phyloP scores from a whole-genome alignment of 2,329 filamentous ascomycete genomes.

The Cephalotrichum gorgonifer region DNA sequence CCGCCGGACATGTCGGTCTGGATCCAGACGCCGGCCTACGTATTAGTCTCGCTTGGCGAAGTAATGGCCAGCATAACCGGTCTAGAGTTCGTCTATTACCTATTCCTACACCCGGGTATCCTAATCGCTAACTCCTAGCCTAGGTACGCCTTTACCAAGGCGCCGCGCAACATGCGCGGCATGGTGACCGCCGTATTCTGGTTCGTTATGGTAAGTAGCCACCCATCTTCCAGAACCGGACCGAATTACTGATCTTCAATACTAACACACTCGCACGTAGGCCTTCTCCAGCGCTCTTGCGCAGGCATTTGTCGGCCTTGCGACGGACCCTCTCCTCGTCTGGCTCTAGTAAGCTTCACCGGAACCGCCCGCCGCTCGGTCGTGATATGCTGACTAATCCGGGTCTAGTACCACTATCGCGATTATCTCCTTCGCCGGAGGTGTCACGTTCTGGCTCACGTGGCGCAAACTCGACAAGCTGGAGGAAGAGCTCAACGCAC shows the following conservation, averaged over 20 bases:
- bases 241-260: too few relatives aligned
- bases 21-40: constrained; percentile 40
- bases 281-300: constrained; percentile 59
- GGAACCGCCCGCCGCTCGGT: too few relatives aligned
- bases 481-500: constrained; percentile 58
- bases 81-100: too few relatives aligned
- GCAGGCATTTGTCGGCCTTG: constrained; percentile 38
- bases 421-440: constrained; percentile 51
- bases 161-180: constrained; percentile 66
- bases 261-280: too few relatives aligned
- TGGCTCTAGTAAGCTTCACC: too few relatives aligned
- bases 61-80: constrained; percentile 42
- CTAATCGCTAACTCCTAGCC: too few relatives aligned
- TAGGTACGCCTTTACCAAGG: constrained; percentile 71
- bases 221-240: too few relatives aligned
- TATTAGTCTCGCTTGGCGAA: constrained; percentile 37
- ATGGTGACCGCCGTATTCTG: constrained; percentile 59
- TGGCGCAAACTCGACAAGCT: constrained; percentile 51
- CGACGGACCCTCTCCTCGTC: constrained; percentile 52
- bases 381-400: too few relatives aligned
- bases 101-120: too few relatives aligned
- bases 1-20: constrained; percentile 51
- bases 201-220: too few relatives aligned
- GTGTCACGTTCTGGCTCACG: constrained; percentile 58
- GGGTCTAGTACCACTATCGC: constrained; percentile 53